Percentiles rank a stretch among this genome's conserved stretches.
Conservation (phyloP, 768 basidiomycete genomes). For the Coprinellus micaceus region DNA sequence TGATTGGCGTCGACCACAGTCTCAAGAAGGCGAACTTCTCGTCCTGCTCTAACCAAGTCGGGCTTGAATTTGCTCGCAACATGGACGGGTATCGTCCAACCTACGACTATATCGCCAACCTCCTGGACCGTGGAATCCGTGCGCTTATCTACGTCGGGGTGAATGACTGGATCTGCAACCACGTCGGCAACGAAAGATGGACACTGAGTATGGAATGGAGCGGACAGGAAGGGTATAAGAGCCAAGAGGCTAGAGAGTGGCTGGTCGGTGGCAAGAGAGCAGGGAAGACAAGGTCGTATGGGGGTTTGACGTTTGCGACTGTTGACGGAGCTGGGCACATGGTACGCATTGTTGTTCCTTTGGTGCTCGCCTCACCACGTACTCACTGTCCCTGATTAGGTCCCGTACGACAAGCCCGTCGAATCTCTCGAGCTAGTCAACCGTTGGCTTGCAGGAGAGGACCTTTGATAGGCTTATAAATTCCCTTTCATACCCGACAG, state of each 20-base stretch:
- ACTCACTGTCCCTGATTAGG: conserved; percentile 30
- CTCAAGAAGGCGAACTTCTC: conserved; percentile 30
- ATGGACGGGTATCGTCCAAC: conserved; percentile 45
- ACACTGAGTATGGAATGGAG: conserved; percentile 69
- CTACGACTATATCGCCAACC: conserved; percentile 54
- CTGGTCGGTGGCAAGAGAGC: conserved; percentile 41
- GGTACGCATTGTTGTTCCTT: conserved; percentile 28
- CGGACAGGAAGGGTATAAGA: conserved; percentile 44
- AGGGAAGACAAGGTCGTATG: conserved; percentile 36
- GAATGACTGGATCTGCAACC: conserved; percentile 76
- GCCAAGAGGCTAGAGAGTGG: conserved; percentile 54
- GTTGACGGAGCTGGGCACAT: conserved; percentile 72
- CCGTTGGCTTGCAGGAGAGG: conserved; percentile 1
- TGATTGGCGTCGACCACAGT: conserved; percentile 60
- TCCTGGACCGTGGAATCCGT: conserved; percentile 69
- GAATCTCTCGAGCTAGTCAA: conserved; percentile 38
- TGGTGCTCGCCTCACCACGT: too few relatives aligned
- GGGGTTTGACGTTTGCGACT: conserved; percentile 61
- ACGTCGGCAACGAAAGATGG: conserved; percentile 74
- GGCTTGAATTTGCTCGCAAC: conserved; percentile 40
- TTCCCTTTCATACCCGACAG: conserved; percentile 31
- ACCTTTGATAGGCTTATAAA: conserved; percentile 16
- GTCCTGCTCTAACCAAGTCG: conserved; percentile 37
- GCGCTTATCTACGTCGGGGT: conserved; percentile 69
- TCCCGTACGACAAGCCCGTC: conserved; percentile 59